phyloP scores from a whole-genome alignment of 2,329 filamentous ascomycete species.

The Diaporthe australafricana region DNA sequence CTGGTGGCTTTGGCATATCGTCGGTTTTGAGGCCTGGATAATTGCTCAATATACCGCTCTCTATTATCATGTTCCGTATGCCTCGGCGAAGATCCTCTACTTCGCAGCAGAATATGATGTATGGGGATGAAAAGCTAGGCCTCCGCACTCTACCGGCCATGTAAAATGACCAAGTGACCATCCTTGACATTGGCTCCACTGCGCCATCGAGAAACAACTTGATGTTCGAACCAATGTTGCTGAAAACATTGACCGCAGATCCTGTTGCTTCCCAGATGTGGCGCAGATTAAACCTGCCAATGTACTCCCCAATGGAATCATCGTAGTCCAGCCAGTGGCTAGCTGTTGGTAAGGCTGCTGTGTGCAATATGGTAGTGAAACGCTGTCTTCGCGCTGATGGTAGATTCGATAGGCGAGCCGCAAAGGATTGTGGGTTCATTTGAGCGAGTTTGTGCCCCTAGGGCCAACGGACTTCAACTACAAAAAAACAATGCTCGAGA shows the following conservation, averaged over 20 bases:
- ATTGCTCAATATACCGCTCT: not conserved
- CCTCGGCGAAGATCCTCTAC: not conserved
- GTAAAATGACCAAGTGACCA: slow-evolving; percentile 27
- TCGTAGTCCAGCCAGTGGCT: slow-evolving; percentile 8
- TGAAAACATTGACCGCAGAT: slow-evolving; percentile 5
- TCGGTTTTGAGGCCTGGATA: slow-evolving; percentile 25
- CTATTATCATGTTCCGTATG: not conserved
- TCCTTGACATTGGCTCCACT: slow-evolving; percentile 6
- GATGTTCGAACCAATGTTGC: not conserved
- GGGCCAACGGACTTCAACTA: not conserved
- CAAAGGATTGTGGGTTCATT: not conserved
- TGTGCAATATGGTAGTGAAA: not conserved
- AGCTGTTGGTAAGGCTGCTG: not conserved
- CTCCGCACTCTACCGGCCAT: not conserved
- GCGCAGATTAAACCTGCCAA: not conserved
- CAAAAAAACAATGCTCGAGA: too few species aligned
- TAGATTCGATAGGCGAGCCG: not conserved
- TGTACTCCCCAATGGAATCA: not conserved
- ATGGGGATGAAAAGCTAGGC: not conserved
- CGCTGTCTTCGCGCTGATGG: not conserved
- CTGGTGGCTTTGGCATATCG: slow-evolving; percentile 1
- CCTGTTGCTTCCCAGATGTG: slow-evolving; percentile 24
- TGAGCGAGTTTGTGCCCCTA: not conserved
- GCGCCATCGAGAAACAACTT: not conserved
- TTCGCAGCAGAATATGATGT: slow-evolving; percentile 29